A percentile compares a stretch with the other conserved stretches of the same genome.
These are phyloP conservation scores for Vitis labrusca DNA, from an alignment of 164 flowering plant genomes.

Conservation along the genomic window DNA sequence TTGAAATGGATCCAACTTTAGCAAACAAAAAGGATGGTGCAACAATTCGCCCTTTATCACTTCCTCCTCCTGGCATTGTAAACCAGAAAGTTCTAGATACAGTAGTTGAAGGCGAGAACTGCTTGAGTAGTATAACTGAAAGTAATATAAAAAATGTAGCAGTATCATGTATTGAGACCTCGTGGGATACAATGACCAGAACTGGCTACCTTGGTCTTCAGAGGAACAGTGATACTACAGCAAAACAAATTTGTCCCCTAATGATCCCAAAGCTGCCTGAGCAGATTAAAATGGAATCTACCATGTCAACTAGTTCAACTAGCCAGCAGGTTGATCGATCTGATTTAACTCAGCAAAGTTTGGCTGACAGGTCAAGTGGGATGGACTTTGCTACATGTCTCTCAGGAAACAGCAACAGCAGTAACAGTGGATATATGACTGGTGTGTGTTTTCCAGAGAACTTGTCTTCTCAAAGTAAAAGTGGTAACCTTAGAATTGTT, in stretches of 20 bases:
- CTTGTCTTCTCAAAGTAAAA: slow-evolving; percentile 19
- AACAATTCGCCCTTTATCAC: slow-evolving; percentile 4
- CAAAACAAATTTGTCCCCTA: slow-evolving; percentile 7
- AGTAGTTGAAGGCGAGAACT: slow-evolving; percentile 20
- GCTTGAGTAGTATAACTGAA: slow-evolving; percentile 20
- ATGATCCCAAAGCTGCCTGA: slow-evolving; percentile 15
- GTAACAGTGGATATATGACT: slow-evolving; percentile 21
- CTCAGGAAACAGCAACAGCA: slow-evolving; percentile 16
- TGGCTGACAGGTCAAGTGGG: slow-evolving; percentile 29
- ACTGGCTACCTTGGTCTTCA: slow-evolving; percentile 3
- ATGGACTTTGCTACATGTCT: slow-evolving; percentile 24
- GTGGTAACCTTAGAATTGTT: slow-evolving; percentile 13
- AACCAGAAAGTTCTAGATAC: slow-evolving; percentile 1
- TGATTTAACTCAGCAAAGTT: slow-evolving; percentile 27
- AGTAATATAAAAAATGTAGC: slow-evolving; percentile 21
- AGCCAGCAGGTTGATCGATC: slow-evolving; percentile 29
- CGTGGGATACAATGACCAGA: slow-evolving; percentile 14
- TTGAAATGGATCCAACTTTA: slow-evolving; percentile 10
- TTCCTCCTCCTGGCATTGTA: slow-evolving; percentile 17
- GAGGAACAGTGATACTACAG: slow-evolving; percentile 7
- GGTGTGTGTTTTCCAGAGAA: slow-evolving; percentile 17
- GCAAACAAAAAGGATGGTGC: slow-evolving; percentile 25
- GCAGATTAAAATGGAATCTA: slow-evolving; percentile 22
- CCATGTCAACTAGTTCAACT: slow-evolving; percentile 31
- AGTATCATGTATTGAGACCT: slow-evolving; percentile 15